phyloP scores from a whole-genome alignment of 73 alveolate species.

The Effrenium voratum region DNA sequence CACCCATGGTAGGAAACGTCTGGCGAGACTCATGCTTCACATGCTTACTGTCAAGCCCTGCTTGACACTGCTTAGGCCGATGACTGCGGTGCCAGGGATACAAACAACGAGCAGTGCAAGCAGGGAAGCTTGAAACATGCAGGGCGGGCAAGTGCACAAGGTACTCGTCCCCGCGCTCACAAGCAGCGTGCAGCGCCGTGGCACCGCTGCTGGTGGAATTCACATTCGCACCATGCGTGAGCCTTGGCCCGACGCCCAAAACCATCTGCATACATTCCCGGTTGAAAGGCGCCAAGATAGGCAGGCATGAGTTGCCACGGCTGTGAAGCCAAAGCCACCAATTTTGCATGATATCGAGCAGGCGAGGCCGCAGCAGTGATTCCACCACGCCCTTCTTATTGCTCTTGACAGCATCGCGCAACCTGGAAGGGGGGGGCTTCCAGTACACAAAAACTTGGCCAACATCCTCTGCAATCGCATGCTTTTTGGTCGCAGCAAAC shows the following conservation, averaged over 20 bases:
- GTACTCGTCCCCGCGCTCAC: conserved; percentile 17
- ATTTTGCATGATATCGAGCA: not conserved
- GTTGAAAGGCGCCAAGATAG: not conserved
- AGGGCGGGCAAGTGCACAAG: not conserved
- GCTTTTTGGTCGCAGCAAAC: no score
- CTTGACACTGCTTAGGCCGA: no score
- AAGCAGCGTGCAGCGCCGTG: conserved; percentile 11
- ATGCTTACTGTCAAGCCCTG: not conserved
- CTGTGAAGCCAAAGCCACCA: no score
- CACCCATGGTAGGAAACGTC: not conserved
- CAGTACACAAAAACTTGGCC: no score
- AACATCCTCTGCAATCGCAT: no score
- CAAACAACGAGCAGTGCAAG: no score
- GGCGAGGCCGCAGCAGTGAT: not conserved
- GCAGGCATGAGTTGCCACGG: no score
- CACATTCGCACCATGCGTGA: not conserved
- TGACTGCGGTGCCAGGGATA: no score
- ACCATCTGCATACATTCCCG: not conserved
- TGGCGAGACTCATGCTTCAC: not conserved
- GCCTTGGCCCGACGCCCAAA: not conserved
- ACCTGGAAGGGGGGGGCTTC: no score
- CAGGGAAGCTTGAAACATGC: not conserved
- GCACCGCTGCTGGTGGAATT: not conserved
- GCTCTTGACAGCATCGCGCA: not conserved
- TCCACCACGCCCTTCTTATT: not conserved